Conservation (phyloP, 1,139 yeast genomes). For the Taphrina confusa region DNA sequence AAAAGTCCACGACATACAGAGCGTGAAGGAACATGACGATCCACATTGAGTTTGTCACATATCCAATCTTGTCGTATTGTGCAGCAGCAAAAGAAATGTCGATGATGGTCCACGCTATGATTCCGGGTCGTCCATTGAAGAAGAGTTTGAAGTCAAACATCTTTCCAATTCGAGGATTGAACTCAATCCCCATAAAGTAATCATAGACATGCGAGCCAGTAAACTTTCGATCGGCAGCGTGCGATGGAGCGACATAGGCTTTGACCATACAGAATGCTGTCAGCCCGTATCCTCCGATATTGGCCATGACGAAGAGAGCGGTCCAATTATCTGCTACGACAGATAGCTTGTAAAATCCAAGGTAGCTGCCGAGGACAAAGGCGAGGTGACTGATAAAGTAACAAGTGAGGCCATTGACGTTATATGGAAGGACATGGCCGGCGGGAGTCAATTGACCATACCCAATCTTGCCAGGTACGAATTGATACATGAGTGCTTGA, state of each 20-base stretch:
- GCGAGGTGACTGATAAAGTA: slow-evolving; percentile 35
- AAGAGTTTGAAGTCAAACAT: slow-evolving; percentile 83
- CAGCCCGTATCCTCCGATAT: slow-evolving; percentile 32
- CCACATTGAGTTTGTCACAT: slow-evolving; percentile 68
- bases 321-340: slow-evolving; percentile 36
- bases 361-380: slow-evolving; percentile 23
- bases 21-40: slow-evolving; percentile 71
- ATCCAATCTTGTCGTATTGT: slow-evolving; percentile 65
- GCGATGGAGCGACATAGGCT: slow-evolving; percentile 35
- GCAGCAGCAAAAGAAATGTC: slow-evolving; percentile 79
- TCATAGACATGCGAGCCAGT: slow-evolving; percentile 49
- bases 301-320: slow-evolving; percentile 33
- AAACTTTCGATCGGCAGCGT: slow-evolving; percentile 35
- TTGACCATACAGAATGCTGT: slow-evolving; percentile 35
- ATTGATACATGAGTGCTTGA: slow-evolving; percentile 33
- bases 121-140: slow-evolving; percentile 92
- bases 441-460: slow-evolving; percentile 37
- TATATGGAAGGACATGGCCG: slow-evolving; percentile 35
- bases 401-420: slow-evolving; percentile 35
- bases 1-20: slow-evolving; percentile 83
- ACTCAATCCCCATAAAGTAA: slow-evolving; percentile 95
- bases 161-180: slow-evolving; percentile 80
- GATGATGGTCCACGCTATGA: slow-evolving; percentile 79
- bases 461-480: slow-evolving; percentile 35
- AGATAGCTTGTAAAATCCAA: slow-evolving; percentile 26